phyloP scores from a whole-genome alignment of 2,329 filamentous ascomycete species.

The Didymella exigua region DNA sequence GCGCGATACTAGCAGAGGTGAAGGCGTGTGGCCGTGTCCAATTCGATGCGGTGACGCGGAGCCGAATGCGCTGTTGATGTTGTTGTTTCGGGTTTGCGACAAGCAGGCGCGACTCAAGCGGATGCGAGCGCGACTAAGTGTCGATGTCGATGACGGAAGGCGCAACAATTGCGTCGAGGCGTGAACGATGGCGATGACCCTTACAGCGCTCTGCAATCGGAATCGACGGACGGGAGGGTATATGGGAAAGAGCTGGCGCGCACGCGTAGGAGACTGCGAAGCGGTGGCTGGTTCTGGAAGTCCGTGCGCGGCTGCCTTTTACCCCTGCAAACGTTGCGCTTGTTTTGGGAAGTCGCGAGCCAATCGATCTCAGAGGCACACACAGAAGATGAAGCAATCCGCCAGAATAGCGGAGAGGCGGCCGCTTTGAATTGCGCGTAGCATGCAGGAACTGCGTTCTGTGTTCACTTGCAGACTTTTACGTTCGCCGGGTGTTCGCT shows the following conservation, averaged over 20 bases:
- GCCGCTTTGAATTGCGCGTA: not conserved
- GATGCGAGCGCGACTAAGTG: constrained; percentile 10
- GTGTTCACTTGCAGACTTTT: constrained; percentile 3
- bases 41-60: constrained; percentile 34
- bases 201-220: constrained; percentile 29
- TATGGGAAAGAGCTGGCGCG: constrained; percentile 29
- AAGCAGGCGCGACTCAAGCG: constrained; percentile 23
- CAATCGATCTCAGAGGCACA: constrained; percentile 23
- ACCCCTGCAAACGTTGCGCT: constrained; percentile 12
- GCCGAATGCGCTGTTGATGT: constrained; percentile 24
- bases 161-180: constrained; percentile 14
- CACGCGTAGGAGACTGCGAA: constrained; percentile 15
- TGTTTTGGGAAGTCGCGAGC: constrained; percentile 22
- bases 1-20: constrained; percentile 20
- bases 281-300: constrained; percentile 15
- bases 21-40: constrained; percentile 20
- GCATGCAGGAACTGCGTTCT: constrained; percentile 7
- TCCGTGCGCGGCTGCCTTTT: constrained; percentile 24
- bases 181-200: constrained; percentile 31
- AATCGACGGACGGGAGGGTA: constrained; percentile 37
- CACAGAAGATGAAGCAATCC: constrained; percentile 26
- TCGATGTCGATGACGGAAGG: constrained; percentile 23
- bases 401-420: constrained; percentile 7
- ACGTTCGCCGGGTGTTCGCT: constrained; percentile 12
- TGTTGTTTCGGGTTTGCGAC: constrained; percentile 31